Base-by-base conservation (phyloP, 2,329 filamentous ascomycete species). In the Pyrenophora teres region DNA sequence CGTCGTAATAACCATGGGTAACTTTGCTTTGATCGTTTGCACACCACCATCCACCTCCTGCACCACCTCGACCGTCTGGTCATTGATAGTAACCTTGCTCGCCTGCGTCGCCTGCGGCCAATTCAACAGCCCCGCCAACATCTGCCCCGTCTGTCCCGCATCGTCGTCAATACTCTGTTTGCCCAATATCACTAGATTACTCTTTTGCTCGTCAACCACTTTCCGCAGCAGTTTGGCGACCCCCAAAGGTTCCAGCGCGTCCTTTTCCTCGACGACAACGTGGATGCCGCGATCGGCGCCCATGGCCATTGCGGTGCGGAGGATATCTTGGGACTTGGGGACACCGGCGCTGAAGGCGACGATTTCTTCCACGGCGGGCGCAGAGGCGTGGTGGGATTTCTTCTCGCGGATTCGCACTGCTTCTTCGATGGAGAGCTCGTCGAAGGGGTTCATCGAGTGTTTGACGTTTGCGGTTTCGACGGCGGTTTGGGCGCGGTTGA, bases 151-250 rank as follows among this genome's bases (percentile, higher is more conserved):
- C 85, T 99, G 94, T 54, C 86, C 87, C 50, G 92, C 87, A 76
- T 99, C 94, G 71, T 96, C 93, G 76, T 99, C 94, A 75, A 99
- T 99, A 72, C 89, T 92, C 84, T 99, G 94, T 81, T 99, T 99
- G 65, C 94, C 94, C 60, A 97, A 80, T 59, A 99, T 86, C 18
- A 99, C 91, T 50, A 99, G 78, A 78, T 99, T 97, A 75, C 88
- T 87, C 71, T 90, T 87, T 78, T 99, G 89, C 73, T 87, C 83
- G 73, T 91, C 84, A 13, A 90, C 93, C 0, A 92, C 87, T 65
- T 87, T 85, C 68, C 84, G 81, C 54, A 99, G 83, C 70, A 97
- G 77, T 59, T 99, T 99, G 38, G 94, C 94, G 12, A 99, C 89
- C n/a, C 84, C 83, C 50, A 99, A 80, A 18, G 94, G 94, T 79